Conservation (phyloP, 139 green algal genomes). For the Pleodorina starrii region DNA sequence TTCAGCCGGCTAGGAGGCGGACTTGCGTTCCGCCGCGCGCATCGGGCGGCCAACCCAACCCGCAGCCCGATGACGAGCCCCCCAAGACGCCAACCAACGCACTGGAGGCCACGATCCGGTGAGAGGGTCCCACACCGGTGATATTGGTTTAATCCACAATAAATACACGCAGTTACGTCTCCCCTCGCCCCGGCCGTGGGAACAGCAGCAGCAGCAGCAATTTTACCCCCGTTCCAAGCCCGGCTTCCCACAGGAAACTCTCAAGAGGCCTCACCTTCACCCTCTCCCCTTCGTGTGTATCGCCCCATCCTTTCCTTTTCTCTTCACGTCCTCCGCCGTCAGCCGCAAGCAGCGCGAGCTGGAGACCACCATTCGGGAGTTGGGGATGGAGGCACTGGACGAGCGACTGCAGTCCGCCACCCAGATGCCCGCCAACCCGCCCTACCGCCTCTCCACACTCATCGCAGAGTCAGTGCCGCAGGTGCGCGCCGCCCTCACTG, state of each 20-base stretch:
- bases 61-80: constrained; percentile 49
- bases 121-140: too few relatives aligned
- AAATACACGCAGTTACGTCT: too few relatives aligned
- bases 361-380: constrained; percentile 45
- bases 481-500: constrained; percentile 7
- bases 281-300: neutral
- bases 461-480: constrained; percentile 65
- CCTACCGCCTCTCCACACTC: constrained; percentile 74
- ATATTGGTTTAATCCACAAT: too few relatives aligned
- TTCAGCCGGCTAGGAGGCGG: neutral
- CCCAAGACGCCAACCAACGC: constrained; percentile 51
- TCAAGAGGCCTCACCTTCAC: neutral
- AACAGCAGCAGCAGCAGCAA: too few relatives aligned
- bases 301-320: neutral
- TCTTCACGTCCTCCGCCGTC: neutral
- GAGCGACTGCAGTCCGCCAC: constrained; percentile 72
- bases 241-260: too few relatives aligned
- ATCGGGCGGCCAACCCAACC: neutral
- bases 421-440: constrained; percentile 53
- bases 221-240: too few relatives aligned
- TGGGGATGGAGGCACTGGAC: constrained; percentile 72
- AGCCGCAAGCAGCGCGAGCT: constrained; percentile 56
- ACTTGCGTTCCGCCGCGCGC: neutral
- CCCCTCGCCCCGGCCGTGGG: too few relatives aligned
- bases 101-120: constrained; percentile 60